Evolutionary conservation across 23 red algal genomes (phyloP).

Genomic region (Gracilaria caudata): DNA sequence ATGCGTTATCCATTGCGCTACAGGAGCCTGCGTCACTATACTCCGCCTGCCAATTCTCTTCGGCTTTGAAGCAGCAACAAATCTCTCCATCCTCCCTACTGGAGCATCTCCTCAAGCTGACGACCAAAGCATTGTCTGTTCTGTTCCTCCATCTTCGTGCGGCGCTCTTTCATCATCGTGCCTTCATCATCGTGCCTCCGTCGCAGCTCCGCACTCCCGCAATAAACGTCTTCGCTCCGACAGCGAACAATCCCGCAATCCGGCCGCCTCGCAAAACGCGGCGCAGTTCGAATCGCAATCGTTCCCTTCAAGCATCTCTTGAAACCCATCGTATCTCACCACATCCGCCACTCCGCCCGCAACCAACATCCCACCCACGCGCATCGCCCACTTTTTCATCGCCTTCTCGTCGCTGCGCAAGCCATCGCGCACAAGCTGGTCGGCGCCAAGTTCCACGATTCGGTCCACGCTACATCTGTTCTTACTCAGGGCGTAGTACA

Average conservation of each 20-base stretch:
- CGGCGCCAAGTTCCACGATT: constrained; percentile 10
- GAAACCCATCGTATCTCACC: not conserved
- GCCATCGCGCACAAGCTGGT: not conserved
- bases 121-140: too few species aligned
- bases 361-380: not conserved
- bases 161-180: not conserved
- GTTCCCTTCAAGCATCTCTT: not conserved
- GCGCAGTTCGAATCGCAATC: not conserved
- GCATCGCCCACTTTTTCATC: not conserved
- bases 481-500: constrained; percentile 1
- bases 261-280: constrained; percentile 10
- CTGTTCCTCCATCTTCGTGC: too few species aligned
- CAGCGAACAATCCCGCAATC: not conserved
- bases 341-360: not conserved
- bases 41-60: not conserved
- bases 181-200: not conserved
- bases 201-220: not conserved
- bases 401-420: not conserved
- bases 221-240: constrained; percentile 1
- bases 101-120: too few species aligned
- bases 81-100: too few species aligned
- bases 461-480: not conserved
- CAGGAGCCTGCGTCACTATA: constrained; percentile 24
- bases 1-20: constrained; percentile 85
- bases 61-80: not conserved